Base-by-base conservation (phyloP, 805 yeast genomes). In the Starmerella stigmatis region DNA sequence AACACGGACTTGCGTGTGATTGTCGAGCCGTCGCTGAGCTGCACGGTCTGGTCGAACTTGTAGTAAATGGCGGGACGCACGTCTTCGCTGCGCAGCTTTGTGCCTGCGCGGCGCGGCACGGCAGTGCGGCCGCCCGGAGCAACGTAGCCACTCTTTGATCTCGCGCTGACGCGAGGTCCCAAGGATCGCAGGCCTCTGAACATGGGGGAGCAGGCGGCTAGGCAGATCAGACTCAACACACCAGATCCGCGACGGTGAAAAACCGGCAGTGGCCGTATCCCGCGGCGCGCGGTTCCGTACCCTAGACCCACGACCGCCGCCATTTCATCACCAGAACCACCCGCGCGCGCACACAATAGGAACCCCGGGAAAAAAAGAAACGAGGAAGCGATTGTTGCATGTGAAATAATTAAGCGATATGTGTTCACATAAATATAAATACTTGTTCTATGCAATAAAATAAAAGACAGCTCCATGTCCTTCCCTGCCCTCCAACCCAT, bases 11-110 rank as follows among this genome's bases (percentile, higher is more conserved):
- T 74, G 64, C 98, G 75, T 28, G 68, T 69, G 27, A 86, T 70
- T 2, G 94, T 94, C 25, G 96, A 82, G 2, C 98, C 98, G 62
- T 92, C 98, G 53, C 94, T 81, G 47, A 88, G 72, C 64, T 89
- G 94, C n/a, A 92, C 88, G 29, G 73, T 65, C 26, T 88, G 81
- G 52, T 89, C 86, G 62, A 92, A 92, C 63, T 85, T 85, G 66
- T 89, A 75, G 64, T 85, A 88, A 32, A 92, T 81, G 27, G 96
- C 86, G 2, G 97, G 96, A 64, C 96, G 76, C 15, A 95, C 86
- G 61, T 82, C 82, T 45, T 96, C 96, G 45, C 59, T 58, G 5
- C 58, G 53, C 23, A 65, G 62, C 41, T 63, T 63, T 13, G 60
- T 56, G 20, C 47, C 39, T 2, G 56, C 52, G 25, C 54, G 53